Evolutionary conservation across 129 eudicot genomes (phyloP).

Genomic region (Oenanthe sinensis): DNA sequence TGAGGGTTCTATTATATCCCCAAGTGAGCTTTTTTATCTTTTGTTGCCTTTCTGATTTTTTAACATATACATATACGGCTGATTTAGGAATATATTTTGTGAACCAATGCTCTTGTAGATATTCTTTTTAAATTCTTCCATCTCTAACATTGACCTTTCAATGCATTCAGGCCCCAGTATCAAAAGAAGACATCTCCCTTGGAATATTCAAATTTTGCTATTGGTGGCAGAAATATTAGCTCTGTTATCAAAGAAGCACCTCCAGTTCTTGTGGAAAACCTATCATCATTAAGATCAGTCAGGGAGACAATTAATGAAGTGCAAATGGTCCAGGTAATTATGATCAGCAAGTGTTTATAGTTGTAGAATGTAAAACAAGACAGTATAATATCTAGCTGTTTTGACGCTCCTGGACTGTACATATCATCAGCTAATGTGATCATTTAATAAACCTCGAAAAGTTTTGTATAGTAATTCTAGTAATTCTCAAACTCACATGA

Average conservation of each 20-base stretch:
- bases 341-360: not conserved
- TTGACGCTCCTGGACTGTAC: not conserved
- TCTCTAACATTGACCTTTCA: not conserved
- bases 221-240: slow-evolving; percentile 21
- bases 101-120: not conserved
- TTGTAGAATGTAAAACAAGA: not conserved
- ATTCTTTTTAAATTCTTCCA: not conserved
- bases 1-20: slow-evolving; percentile 91
- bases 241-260: slow-evolving; percentile 43
- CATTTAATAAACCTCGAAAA: not conserved
- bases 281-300: slow-evolving; percentile 66
- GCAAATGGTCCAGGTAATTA: slow-evolving; percentile 82
- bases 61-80: too few species aligned
- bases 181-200: slow-evolving; percentile 51
- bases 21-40: slow-evolving; percentile 40
- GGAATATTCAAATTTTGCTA: slow-evolving; percentile 39
- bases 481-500: too few species aligned
- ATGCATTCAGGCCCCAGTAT: slow-evolving; percentile 63
- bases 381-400: not conserved
- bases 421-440: not conserved
- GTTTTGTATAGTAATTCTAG: not conserved
- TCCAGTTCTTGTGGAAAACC: slow-evolving; percentile 53
- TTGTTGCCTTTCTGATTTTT: not conserved
- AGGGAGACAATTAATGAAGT: slow-evolving; percentile 77
- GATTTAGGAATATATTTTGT: not conserved